Conservation (phyloP, 768 basidiomycete genomes). For the Lentinula detonsa region DNA sequence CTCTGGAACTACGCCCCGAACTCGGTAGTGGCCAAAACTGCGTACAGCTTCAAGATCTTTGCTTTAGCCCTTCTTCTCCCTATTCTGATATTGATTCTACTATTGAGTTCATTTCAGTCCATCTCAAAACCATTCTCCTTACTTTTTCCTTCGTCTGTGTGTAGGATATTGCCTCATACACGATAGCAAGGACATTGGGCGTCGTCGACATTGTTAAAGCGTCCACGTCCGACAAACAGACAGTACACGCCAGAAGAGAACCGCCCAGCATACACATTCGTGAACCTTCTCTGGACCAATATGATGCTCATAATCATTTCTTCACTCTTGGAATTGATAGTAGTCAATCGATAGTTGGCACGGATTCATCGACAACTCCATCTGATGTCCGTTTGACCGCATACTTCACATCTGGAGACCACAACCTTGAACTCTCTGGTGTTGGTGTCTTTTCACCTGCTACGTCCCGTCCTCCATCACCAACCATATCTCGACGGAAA, state of each 20-base stretch:
- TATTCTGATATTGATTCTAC: constrained; percentile 43
- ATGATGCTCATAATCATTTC: neutral
- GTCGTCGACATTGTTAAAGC: constrained; percentile 71
- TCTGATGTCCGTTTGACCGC: constrained; percentile 22
- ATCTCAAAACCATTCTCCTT: constrained; percentile 5
- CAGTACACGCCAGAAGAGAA: constrained; percentile 22
- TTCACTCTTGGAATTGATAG: neutral
- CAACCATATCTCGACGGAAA: constrained; percentile 39
- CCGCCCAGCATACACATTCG: constrained; percentile 28
- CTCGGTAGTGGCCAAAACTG: constrained; percentile 64
- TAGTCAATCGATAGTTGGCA: neutral
- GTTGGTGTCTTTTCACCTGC: constrained; percentile 73
- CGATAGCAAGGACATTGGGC: constrained; percentile 77
- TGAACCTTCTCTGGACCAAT: constrained; percentile 8
- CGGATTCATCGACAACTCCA: neutral
- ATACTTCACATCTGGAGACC: constrained; percentile 47
- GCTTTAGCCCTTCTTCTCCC: constrained; percentile 61
- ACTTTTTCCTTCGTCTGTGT: constrained; percentile 3
- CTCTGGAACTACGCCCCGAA: constrained; percentile 58
- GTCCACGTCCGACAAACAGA: constrained; percentile 57
- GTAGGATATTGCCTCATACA: constrained; percentile 77
- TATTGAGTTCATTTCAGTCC: constrained; percentile 36
- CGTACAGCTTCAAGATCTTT: constrained; percentile 59
- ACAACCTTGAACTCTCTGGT: constrained; percentile 54
- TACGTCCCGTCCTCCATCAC: constrained; percentile 60